These are phyloP conservation scores for Planoprotostelium fungivorum DNA, from an alignment of 78 protist genomes.

Conservation along the genomic window DNA sequence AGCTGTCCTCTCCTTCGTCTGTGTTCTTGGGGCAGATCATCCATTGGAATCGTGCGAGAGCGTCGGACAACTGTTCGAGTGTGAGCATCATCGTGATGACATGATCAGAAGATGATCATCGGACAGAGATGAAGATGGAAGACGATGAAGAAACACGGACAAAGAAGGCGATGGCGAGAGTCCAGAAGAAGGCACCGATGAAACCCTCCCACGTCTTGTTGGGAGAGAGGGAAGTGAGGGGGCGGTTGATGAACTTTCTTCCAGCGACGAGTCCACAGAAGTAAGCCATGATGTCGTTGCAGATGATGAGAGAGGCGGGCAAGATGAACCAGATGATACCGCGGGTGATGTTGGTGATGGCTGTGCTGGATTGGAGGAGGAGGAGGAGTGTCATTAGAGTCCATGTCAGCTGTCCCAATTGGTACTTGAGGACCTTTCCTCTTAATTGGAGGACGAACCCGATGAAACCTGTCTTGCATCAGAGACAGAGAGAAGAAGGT, in stretches of 20 bases:
- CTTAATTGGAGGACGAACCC: constrained; percentile 61
- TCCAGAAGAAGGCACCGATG: constrained; percentile 84
- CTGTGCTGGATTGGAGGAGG: constrained; percentile 47
- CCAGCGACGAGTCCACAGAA: constrained; percentile 85
- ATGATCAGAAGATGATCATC: constrained; percentile 12
- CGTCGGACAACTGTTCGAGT: constrained; percentile 8
- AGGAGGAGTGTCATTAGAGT: constrained; percentile 72
- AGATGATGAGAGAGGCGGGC: constrained; percentile 76
- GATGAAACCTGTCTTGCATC: constrained; percentile 57
- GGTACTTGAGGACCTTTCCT: constrained; percentile 63
- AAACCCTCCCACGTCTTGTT: constrained; percentile 97
- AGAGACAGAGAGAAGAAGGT: neutral
- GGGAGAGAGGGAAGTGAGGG: constrained; percentile 87
- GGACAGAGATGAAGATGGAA: neutral
- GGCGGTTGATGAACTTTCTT: constrained; percentile 57
- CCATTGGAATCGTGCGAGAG: constrained; percentile 6
- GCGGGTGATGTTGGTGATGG: constrained; percentile 49
- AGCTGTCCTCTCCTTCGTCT: neutral
- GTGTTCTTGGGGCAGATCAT: constrained; percentile 42
- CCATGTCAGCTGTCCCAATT: constrained; percentile 89
- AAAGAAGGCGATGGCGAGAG: constrained; percentile 70
- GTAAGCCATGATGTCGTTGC: constrained; percentile 91
- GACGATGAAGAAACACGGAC: constrained; percentile 19
- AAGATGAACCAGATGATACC: constrained; percentile 85
- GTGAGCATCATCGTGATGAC: constrained; percentile 4